Evolutionary conservation across 352 stramenopile species (phyloP), one percentile per base, ranked within the genome.

Genomic region (Globisporangium sylvaticum): DNA sequence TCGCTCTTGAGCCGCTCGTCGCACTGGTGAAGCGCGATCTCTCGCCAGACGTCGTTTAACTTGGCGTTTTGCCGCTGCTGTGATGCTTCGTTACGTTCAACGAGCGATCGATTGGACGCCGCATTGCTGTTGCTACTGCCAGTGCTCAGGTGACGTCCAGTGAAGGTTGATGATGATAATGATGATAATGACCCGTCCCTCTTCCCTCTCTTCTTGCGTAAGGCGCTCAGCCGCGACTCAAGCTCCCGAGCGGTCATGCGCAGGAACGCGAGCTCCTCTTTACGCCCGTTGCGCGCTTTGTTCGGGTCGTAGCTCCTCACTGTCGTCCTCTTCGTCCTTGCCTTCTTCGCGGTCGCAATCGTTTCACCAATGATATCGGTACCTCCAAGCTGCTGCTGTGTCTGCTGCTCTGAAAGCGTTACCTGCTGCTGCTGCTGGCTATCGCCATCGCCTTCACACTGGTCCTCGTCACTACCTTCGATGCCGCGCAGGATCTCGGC

Each of bases 201-300:
- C 44, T 24, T 52, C 29, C n/a, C 50, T n/a, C 4, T 8, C 1
- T 52, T 34, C 62, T 81, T 69, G 65, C 78, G 50, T 31, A 75
- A 42, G 34, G 4, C 72, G 31, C 60, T 64, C 50, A 75, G 5
- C 10, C 44, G 44, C 34, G 34, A 42, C 34, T 42, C 34, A 10
- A 42, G 34, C 34, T 42, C 34, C 1, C 10, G 34, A 42, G n/a
- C 72, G 42, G 76, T 73, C 24, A 77, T 67, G 39, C 55, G 67
- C 14, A 82, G 52, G 59, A 68, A 76, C 9, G 70, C 69, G 58
- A 82, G 71, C 54, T 82, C 74, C 42, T 78, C 69, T 22, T 65
- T 53, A 20, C 74, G 74, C 37, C 74, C 74, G 32, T 80, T 71
- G 6, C 74, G 34, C 34, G 34, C 34, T 10, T 42, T 42, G 34